Evolutionary conservation across 495 filamentous ascomycete species (phyloP).

Genomic region (Clavariopsis aquatica): DNA sequence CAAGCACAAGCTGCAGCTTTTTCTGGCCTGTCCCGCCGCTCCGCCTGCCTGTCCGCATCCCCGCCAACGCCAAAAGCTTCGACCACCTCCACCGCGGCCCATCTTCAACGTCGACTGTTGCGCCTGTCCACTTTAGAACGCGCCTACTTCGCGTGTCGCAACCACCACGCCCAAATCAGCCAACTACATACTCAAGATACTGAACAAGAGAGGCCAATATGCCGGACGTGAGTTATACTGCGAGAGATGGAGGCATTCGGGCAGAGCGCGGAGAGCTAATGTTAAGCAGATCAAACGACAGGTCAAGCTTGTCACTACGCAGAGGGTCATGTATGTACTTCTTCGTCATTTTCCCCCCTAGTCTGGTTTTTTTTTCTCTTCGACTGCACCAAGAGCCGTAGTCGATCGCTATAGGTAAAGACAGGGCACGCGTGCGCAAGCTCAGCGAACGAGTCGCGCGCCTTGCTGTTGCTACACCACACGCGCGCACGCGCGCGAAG

Average conservation of each 20-base stretch:
- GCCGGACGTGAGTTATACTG: slow-evolving; percentile 42
- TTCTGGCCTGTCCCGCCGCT: not conserved
- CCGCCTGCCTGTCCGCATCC: not conserved
- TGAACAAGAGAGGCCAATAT: slow-evolving; percentile 30
- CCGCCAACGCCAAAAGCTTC: not conserved
- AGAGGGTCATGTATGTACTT: slow-evolving; percentile 75
- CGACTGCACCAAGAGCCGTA: no score
- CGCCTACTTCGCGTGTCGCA: not conserved
- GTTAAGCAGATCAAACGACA: slow-evolving; percentile 71
- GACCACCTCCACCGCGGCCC: slow-evolving; percentile 6
- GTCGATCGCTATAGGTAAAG: no score
- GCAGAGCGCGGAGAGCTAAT: slow-evolving; percentile 4
- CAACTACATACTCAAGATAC: not conserved
- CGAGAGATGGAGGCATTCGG: not conserved
- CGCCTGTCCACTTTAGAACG: not conserved
- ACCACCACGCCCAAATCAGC: not conserved
- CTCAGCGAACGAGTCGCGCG: no score
- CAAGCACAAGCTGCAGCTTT: not conserved
- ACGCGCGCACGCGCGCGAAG: no score
- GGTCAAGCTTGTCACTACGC: slow-evolving; percentile 89
- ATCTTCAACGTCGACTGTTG: not conserved
- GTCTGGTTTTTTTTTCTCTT: slow-evolving; percentile 23
- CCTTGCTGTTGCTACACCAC: no score
- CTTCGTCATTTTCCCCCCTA: slow-evolving; percentile 2
- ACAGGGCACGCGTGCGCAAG: no score